Conservation (phyloP, 176 grass and related monocot genomes). For the Panicum miliaceum region DNA sequence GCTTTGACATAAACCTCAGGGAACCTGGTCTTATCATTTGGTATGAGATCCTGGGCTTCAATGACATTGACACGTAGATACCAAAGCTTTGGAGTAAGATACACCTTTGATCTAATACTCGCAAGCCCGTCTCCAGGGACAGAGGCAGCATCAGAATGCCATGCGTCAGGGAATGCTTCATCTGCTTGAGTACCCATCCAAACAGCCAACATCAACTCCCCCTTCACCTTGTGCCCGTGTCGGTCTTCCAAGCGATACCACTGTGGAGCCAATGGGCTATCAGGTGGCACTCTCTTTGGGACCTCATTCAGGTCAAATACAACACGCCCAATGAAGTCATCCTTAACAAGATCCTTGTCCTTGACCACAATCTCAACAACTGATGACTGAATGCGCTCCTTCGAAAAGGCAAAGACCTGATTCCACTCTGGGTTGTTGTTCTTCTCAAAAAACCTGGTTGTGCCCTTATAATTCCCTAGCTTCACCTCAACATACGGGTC, state of each 20-base stretch:
- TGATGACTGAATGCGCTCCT: slow-evolving; percentile 72
- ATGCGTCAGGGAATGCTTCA: slow-evolving; percentile 75
- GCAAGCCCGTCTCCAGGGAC: slow-evolving; percentile 65
- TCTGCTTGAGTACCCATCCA: slow-evolving; percentile 85
- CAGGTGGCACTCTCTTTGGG: slow-evolving; percentile 70
- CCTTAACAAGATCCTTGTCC: slow-evolving; percentile 68
- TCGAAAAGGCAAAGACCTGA: slow-evolving; percentile 74
- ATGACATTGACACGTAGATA: slow-evolving; percentile 76
- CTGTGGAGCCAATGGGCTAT: slow-evolving; percentile 73
- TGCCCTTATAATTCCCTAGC: slow-evolving; percentile 70
- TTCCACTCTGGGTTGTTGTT: slow-evolving; percentile 77
- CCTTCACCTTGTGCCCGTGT: slow-evolving; percentile 64
- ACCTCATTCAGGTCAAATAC: slow-evolving; percentile 65
- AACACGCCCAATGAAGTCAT: slow-evolving; percentile 64
- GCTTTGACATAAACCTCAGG: slow-evolving; percentile 71
- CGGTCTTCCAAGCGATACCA: slow-evolving; percentile 72
- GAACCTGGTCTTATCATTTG: slow-evolving; percentile 58
- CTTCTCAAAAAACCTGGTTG: slow-evolving; percentile 64
- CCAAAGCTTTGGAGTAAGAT: slow-evolving; percentile 81
- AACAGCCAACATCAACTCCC: slow-evolving; percentile 82
- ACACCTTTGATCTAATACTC: slow-evolving; percentile 74
- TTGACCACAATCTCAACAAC: slow-evolving; percentile 62
- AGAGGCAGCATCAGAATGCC: slow-evolving; percentile 72
- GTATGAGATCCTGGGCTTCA: slow-evolving; percentile 68
- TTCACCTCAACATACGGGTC: slow-evolving; percentile 77